These are phyloP conservation scores for Leccinum aurantiacum DNA, from an alignment of 768 basidiomycete genomes.

Conservation along the genomic window DNA sequence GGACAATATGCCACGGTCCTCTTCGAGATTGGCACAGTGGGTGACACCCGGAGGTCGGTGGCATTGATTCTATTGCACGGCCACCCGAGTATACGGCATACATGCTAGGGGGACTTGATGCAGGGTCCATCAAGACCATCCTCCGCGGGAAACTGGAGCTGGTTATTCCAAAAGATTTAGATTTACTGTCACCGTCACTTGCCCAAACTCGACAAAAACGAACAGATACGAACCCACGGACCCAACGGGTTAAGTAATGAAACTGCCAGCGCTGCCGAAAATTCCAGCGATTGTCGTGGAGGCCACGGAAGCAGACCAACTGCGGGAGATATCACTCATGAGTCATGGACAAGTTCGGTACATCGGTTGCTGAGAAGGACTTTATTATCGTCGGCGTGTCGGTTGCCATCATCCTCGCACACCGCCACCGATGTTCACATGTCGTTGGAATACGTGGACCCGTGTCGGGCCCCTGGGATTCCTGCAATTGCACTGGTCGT, in stretches of 20 bases:
- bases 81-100: not conserved
- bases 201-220: constrained; percentile 1
- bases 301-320: not conserved
- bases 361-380: not conserved
- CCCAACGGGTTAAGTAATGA: constrained; percentile 1
- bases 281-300: constrained; percentile 1
- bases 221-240: not conserved
- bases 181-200: not conserved
- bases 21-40: not conserved
- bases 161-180: not conserved
- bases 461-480: not conserved
- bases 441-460: not conserved
- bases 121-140: not conserved
- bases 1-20: not conserved
- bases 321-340: not conserved
- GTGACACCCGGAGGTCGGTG: not conserved
- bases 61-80: not conserved
- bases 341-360: constrained; percentile 1
- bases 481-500: not conserved
- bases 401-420: not conserved
- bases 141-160: not conserved
- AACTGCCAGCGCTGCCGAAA: constrained; percentile 10
- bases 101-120: not conserved
- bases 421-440: constrained; percentile 5
- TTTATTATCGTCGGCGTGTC: not conserved